Percentiles rank a stretch among this genome's conserved stretches.
Conservation (phyloP, 2,329 filamentous ascomycete genomes). For the Falciphora oryzae region DNA sequence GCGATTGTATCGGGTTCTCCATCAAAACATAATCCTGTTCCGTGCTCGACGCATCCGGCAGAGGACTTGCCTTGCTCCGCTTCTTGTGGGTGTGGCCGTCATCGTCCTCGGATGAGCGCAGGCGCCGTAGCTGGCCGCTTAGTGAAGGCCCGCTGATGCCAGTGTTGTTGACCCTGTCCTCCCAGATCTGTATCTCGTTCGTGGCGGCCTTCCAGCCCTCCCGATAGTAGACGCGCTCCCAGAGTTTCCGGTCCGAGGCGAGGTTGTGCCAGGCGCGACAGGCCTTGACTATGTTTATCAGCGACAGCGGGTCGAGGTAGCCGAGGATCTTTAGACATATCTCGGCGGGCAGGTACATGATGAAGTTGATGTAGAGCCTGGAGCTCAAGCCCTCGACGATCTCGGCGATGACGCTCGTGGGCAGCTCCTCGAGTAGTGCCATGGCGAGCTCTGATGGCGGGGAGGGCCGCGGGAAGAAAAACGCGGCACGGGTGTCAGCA, state of each 20-base stretch:
- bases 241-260: constrained; percentile 77
- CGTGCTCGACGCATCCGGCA: constrained; percentile 23
- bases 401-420: constrained; percentile 71
- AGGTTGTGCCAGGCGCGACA: constrained; percentile 79
- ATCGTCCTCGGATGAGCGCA: constrained; percentile 31
- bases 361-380: constrained; percentile 87
- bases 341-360: constrained; percentile 78
- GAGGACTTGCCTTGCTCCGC: constrained; percentile 40
- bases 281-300: constrained; percentile 72
- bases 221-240: constrained; percentile 74
- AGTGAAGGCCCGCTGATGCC: constrained; percentile 25
- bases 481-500: background rate
- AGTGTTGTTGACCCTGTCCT: constrained; percentile 50
- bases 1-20: background rate
- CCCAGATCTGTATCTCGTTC: constrained; percentile 60
- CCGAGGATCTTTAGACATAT: constrained; percentile 86
- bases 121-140: constrained; percentile 32
- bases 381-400: constrained; percentile 78
- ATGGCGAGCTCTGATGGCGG: constrained; percentile 66
- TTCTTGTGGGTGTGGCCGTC: constrained; percentile 50
- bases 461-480: background rate
- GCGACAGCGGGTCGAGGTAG: constrained; percentile 74
- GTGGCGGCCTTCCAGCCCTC: constrained; percentile 80
- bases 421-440: constrained; percentile 68
- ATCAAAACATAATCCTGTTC: constrained; percentile 11